Evolutionary conservation across 1,284 basidiomycete genomes (phyloP), one percentile per base, ranked within the genome.

Genomic region (Boletellus deceptivus): DNA sequence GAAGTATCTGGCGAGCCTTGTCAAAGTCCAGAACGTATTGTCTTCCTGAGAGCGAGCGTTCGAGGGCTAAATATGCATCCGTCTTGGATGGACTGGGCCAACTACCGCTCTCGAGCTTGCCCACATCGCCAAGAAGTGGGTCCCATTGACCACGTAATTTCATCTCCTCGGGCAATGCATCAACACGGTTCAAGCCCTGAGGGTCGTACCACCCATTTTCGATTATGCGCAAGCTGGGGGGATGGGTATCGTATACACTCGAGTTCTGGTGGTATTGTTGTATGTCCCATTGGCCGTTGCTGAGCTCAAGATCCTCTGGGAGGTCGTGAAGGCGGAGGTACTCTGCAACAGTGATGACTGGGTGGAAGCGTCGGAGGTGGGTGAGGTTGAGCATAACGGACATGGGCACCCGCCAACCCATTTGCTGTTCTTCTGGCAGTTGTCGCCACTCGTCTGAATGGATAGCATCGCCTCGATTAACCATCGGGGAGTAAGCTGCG

Each of bases 311-410:
- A 11, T 63, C 56, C 20, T 65, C 59, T 6, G 68, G 46, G 49
- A 72, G 65, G 43, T 59, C 59, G 49, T 78, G 73, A n/a, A 78
- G 61, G 20, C 69, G 69, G 47, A 77, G 69, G 50, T 74, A 77
- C 33, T 77, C 75, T 11, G 69, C 64, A 18, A 72, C 58, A 9
- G 71, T 69, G 50, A 78, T 54, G 44, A 78, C 71, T 10, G 72
- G 60, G 29, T 77, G 65, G 10, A 57, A 60, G 36, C 54, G 50
- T 17, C 75, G 74, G 10, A 78, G 65, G 47, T 71, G 70, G 9
- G 75, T 70, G 35, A 79, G 50, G 57, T 79, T 73, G 48, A 79
- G 55, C 73, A 78, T 77, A 36, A 66, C 38, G 13, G 62, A 60
- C 18, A 72, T 70, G 17, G 75, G 75, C 16, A 75, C 63, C 7